Evolutionary conservation across 1,139 yeast species (phyloP), one percentile per base, ranked within the genome.

Genomic region (Lodderomyces margitis): DNA sequence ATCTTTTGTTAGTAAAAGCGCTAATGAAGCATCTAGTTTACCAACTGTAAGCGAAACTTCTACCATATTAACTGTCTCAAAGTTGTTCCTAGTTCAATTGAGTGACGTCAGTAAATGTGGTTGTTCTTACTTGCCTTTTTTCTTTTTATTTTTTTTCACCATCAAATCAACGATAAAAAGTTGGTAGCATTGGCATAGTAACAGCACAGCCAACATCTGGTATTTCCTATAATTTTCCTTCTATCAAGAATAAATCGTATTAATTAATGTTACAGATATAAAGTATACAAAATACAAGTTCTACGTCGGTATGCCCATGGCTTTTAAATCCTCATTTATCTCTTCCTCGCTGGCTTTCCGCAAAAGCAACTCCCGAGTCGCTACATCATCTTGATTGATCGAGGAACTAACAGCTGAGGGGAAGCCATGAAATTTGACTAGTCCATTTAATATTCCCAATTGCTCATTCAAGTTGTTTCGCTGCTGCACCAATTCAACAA

Each of bases 1-100:
- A 61, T 91, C 97, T 46, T 85, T 80, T 20, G 99, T 91, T 37
- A 95, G 77, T 37, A 92, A 71, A 40, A 92, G 72, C 23, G 98
- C 98, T 62, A 92, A 73, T 1, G 97, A 89, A 17, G 98, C 96
- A 61, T 92, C 98, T 40, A 92, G 74, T 66, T 91, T 91, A 37
- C 98, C 98, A 14, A 92, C 98, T 1, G 98, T 91, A 39, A 92
- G 75, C 36, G 95, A 84, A 10, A 91, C 97, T 64, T 84, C 88
- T 38, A 85, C 92, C 89, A 84, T 83, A n/a, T 28, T 28, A n/a
- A 9, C 5, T 28, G 5, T 5, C 9, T 16, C 44, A 19, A 4
- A n/a, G 19, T 31, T 23, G 21, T 9, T 37, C n/a, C 14, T 23
- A 17, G 33, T 5, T 12, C 30, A 27, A 16, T 17, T 25, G 39